Base-by-base conservation (phyloP, 768 basidiomycete genomes). In the Cystofilobasidium bisporidii region DNA sequence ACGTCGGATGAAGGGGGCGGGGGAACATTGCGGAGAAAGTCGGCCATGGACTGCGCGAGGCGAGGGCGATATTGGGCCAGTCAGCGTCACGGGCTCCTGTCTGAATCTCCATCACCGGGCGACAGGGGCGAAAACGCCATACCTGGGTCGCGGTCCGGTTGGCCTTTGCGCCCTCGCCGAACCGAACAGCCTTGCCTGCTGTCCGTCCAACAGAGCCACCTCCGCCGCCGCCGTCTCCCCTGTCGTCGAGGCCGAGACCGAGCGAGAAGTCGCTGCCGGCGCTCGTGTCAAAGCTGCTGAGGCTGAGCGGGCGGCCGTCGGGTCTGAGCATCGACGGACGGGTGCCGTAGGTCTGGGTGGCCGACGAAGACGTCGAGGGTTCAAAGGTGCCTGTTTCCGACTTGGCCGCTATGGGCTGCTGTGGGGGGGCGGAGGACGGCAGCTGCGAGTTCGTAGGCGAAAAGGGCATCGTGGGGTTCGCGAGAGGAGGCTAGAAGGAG, bases 101-200 rank as follows among this genome's bases (percentile, higher is more conserved):
- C n/a, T n/a, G n/a, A n/a, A n/a, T n/a, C n/a, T n/a, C n/a, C n/a
- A n/a, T n/a, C n/a, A n/a, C n/a, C 20, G 47, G 22, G 22, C 47
- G 47, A 22, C 20, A 32, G 28, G 30, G 8, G 26, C 8, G 26
- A 30, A 32, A 8, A 32, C 6, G 53, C 6, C 53, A 15, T 30
- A 56, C 53, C 53, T 56, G 53, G 28, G 53, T 56, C 17, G 53
- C 53, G 14, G 53, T 56, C 28, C 53, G 3, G 53, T 56, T 56
- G 53, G 28, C 18, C 53, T 32, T 56, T 20, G 53, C 53, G 11
- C 53, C 53, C 5, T 56, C 53, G 53, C 53, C 53, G 18, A 56
- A 56, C 9, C 53, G 26, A 17, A 56, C 53, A 6, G 53, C 53
- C 28, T 32, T 28, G 53, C 20, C 20, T 9, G 53, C 30, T 30